Evolutionary conservation across 495 filamentous ascomycete species (phyloP).

Genomic region (Physcia stellaris): DNA sequence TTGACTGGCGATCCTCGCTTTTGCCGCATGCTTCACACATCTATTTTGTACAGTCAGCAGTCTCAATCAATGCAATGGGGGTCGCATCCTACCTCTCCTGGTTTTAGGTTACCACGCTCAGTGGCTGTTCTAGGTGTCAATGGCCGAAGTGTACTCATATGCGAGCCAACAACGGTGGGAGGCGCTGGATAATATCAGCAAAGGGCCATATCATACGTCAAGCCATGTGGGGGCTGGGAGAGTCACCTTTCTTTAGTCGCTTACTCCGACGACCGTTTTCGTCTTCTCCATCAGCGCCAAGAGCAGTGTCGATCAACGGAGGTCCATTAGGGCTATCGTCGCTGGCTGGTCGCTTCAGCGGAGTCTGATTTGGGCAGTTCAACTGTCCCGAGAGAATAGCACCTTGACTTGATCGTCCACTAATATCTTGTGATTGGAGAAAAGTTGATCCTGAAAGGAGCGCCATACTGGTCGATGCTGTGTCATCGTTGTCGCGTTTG

Average conservation of each 20-base stretch:
- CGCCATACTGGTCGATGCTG: conserved; percentile 26
- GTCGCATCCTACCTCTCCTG: conserved; percentile 54
- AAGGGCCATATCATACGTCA: conserved; percentile 12
- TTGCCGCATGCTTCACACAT: conserved; percentile 81
- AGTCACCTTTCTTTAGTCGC: conserved; percentile 75
- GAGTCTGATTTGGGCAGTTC: conserved; percentile 43
- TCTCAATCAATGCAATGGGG: conserved; percentile 1
- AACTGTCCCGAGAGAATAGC: conserved; percentile 33
- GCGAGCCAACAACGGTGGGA: conserved; percentile 88
- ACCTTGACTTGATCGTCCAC: conserved; percentile 41
- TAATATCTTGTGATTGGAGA: conserved; percentile 40
- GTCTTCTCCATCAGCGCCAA: conserved; percentile 50
- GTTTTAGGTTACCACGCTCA: conserved; percentile 50
- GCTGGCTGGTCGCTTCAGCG: conserved; percentile 73
- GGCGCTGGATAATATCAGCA: conserved; percentile 28
- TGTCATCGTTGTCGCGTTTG: conserved; percentile 39
- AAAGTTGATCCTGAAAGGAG: conserved; percentile 10
- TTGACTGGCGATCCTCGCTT: conserved; percentile 52
- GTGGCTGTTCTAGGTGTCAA: conserved; percentile 55
- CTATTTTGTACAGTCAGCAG: conserved; percentile 28
- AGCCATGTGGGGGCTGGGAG: conserved; percentile 9
- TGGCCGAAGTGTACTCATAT: conserved; percentile 89
- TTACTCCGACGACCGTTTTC: conserved; percentile 76
- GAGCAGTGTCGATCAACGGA: conserved; percentile 44
- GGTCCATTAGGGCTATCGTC: conserved; percentile 47